Percentiles rank a stretch among this genome's conserved stretches.
phyloP scores from a whole-genome alignment of 768 basidiomycete species.

The Tephrocybe sp. region DNA sequence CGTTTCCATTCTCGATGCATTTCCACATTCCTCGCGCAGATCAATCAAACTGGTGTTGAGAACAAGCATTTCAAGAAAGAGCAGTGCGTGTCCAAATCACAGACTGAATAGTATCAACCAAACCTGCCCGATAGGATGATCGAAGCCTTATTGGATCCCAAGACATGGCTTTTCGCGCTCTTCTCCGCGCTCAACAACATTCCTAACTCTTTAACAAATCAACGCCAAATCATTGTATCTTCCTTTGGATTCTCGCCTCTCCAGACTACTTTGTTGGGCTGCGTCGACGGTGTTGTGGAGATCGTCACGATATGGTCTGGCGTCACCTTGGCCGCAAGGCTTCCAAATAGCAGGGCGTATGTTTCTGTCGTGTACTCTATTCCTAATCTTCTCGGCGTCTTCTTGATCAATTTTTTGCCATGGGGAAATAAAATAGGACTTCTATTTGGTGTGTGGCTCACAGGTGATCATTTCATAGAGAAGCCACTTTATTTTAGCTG shows the following conservation, averaged over 20 bases:
- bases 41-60: conserved; percentile 70
- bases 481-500: not conserved
- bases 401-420: conserved; percentile 64
- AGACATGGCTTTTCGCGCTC: conserved; percentile 77
- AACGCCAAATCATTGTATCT: conserved; percentile 61
- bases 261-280: conserved; percentile 69
- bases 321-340: conserved; percentile 54
- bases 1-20: not conserved
- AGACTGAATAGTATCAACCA: not conserved
- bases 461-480: conserved; percentile 47
- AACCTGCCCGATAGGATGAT: conserved; percentile 49
- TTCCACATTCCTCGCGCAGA: conserved; percentile 2
- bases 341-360: conserved; percentile 61
- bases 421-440: conserved; percentile 68
- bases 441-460: conserved; percentile 55
- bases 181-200: conserved; percentile 62
- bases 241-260: conserved; percentile 65
- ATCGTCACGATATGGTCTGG: conserved; percentile 73
- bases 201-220: conserved; percentile 67
- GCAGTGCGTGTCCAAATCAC: too few species aligned
- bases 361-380: conserved; percentile 60
- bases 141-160: conserved; percentile 67
- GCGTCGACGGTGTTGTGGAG: conserved; percentile 64
- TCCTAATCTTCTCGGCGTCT: conserved; percentile 62
- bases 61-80: conserved; percentile 81